Percentiles rank a stretch among this genome's conserved stretches.
Conservation (phyloP, 1,139 yeast species). For the Scheffersomyces stambukii region DNA sequence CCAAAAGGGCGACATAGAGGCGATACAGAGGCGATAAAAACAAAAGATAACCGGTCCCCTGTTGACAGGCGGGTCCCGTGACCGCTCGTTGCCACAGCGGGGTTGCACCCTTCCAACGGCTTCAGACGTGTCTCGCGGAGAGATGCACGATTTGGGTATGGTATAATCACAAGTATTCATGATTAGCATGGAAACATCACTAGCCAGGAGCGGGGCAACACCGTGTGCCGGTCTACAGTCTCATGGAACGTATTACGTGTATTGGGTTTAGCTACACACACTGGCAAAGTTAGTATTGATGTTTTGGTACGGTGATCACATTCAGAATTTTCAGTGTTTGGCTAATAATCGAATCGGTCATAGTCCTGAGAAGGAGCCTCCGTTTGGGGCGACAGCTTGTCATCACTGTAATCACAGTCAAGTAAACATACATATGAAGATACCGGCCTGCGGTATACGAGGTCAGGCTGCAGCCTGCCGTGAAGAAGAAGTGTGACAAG, state of each 20-base stretch:
- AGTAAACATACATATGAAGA: conserved; percentile 2
- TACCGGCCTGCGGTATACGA: too few relatives aligned
- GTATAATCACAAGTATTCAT: conserved; percentile 43
- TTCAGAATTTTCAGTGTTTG: conserved; percentile 58
- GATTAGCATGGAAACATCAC: conserved; percentile 54
- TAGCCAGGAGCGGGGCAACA: conserved; percentile 18
- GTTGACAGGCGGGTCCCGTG: too few relatives aligned
- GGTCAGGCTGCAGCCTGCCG: too few relatives aligned
- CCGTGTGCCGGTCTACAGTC: neutral
- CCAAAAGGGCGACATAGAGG: too few relatives aligned
- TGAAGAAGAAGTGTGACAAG: too few relatives aligned
- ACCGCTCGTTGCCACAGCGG: too few relatives aligned
- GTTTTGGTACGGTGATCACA: too few relatives aligned
- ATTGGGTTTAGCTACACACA: conserved; percentile 17
- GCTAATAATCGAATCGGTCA: conserved; percentile 52
- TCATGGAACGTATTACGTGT: neutral
- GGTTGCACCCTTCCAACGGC: too few relatives aligned
- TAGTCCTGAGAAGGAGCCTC: conserved; percentile 55
- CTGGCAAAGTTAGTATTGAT: conserved; percentile 32
- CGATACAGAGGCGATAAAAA: neutral
- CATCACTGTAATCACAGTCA: conserved; percentile 27
- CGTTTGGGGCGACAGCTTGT: conserved; percentile 56
- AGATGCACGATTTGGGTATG: conserved; percentile 26
- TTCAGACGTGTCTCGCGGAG: conserved; percentile 14
- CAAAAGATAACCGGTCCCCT: neutral